A percentile compares a stretch with the other conserved stretches of the same genome.
phyloP scores from a whole-genome alignment of 345 rosid species.

The Syzygium jambos region DNA sequence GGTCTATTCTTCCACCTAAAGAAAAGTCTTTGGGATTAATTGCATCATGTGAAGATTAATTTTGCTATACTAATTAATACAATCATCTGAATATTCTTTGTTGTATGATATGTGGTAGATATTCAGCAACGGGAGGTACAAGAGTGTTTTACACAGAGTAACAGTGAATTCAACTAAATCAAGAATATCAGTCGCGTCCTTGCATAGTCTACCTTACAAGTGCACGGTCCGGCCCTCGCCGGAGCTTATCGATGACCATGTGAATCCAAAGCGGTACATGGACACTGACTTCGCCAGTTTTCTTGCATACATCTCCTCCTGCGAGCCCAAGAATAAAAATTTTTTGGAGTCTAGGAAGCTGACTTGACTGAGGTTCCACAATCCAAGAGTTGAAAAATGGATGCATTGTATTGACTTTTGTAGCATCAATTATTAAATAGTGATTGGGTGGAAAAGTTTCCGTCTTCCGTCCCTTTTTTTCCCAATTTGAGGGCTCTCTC shows the following conservation, averaged over 20 bases:
- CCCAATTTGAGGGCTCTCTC: not conserved
- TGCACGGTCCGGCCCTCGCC: conserved; percentile 37
- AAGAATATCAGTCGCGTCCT: conserved; percentile 70
- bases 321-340: conserved; percentile 68
- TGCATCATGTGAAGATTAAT: not conserved
- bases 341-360: conserved; percentile 73
- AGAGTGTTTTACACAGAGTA: conserved; percentile 79
- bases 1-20: not conserved
- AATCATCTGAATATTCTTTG: not conserved
- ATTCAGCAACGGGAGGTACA: conserved; percentile 86
- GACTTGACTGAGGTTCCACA: not conserved
- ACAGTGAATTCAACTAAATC: conserved; percentile 42
- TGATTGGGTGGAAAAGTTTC: not conserved
- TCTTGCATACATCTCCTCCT: conserved; percentile 50
- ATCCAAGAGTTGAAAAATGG: not conserved
- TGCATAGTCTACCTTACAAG: conserved; percentile 50
- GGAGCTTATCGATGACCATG: conserved; percentile 24
- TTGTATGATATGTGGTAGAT: conserved; percentile 22
- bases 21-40: not conserved
- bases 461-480: not conserved
- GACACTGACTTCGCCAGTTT: conserved; percentile 65
- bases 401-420: not conserved
- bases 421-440: not conserved
- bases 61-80: not conserved
- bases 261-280: conserved; percentile 44